These are phyloP conservation scores for Neoascochyta sp. DNA, from an alignment of 2,329 filamentous ascomycete genomes.

Conservation along the genomic window DNA sequence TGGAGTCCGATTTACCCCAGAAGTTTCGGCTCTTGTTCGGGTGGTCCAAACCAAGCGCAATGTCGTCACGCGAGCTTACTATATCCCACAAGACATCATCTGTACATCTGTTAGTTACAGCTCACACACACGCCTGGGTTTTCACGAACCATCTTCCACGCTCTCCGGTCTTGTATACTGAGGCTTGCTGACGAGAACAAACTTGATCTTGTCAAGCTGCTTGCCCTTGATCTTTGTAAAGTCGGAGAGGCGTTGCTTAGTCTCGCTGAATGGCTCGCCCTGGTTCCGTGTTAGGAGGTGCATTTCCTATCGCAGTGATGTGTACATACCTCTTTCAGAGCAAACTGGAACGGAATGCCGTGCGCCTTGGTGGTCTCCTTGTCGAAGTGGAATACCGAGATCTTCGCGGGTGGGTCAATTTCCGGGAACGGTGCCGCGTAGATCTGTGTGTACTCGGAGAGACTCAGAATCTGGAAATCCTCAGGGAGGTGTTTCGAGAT, in stretches of 20 bases:
- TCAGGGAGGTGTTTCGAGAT: slow-evolving; percentile 73
- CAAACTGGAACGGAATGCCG: slow-evolving; percentile 86
- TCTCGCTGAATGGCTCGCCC: slow-evolving; percentile 84
- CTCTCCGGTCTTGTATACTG: slow-evolving; percentile 76
- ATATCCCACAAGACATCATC: slow-evolving; percentile 48
- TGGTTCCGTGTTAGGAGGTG: too few relatives aligned
- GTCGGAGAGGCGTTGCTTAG: slow-evolving; percentile 90
- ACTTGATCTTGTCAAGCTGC: slow-evolving; percentile 97
- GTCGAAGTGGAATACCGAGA: slow-evolving; percentile 89
- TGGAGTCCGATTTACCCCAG: slow-evolving; percentile 59
- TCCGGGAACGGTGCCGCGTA: slow-evolving; percentile 79
- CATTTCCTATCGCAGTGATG: background rate
- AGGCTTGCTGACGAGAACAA: slow-evolving; percentile 65
- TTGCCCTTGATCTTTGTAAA: slow-evolving; percentile 95
- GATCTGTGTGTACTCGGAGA: slow-evolving; percentile 81
- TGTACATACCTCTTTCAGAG: slow-evolving; percentile 69
- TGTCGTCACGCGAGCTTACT: slow-evolving; percentile 37
- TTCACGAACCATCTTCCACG: too few relatives aligned
- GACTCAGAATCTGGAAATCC: slow-evolving; percentile 69
- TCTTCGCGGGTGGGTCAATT: slow-evolving; percentile 62
- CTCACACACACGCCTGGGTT: too few relatives aligned
- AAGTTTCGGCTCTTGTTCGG: slow-evolving; percentile 58
- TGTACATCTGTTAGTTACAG: slow-evolving; percentile 24
- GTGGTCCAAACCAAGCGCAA: slow-evolving; percentile 56
- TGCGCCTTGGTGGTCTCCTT: slow-evolving; percentile 80